A percentile compares a stretch with the other conserved stretches of the same genome.
These are phyloP conservation scores for Diaporthe nobilis DNA, from an alignment of 2,329 filamentous ascomycete genomes.

Conservation along the genomic window DNA sequence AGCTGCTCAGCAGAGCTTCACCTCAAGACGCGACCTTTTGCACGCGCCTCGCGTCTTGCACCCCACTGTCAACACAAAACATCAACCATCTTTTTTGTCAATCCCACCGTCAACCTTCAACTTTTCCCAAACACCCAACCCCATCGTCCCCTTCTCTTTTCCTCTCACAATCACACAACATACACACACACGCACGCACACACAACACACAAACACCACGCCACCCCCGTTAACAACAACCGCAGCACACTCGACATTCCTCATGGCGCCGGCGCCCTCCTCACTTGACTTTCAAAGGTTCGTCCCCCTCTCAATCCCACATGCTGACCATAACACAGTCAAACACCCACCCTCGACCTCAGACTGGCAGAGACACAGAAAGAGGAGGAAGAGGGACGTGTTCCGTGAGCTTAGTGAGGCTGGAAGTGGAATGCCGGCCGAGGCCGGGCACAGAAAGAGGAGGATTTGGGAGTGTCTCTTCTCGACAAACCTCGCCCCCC, in stretches of 20 bases:
- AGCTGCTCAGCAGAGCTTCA: background rate
- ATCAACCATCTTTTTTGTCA: background rate
- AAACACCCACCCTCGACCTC: background rate
- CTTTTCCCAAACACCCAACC: background rate
- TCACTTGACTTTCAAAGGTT: background rate
- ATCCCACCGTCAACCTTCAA: background rate
- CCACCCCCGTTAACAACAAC: background rate
- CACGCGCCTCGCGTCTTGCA: background rate
- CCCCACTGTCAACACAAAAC: constrained; percentile 5
- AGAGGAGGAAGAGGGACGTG: constrained; percentile 10
- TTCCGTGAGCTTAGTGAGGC: background rate
- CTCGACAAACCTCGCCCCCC: background rate
- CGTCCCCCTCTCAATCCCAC: background rate
- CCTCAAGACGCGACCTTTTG: background rate
- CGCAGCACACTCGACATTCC: background rate
- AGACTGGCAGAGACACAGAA: constrained; percentile 16
- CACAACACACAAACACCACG: too few relatives aligned
- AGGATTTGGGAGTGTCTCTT: constrained; percentile 6
- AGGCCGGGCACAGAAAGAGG: constrained; percentile 8
- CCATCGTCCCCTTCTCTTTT: background rate
- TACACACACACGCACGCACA: background rate
- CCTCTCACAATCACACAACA: background rate
- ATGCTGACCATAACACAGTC: background rate
- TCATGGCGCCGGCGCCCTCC: background rate
- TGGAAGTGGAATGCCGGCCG: constrained; percentile 12